phyloP scores from a whole-genome alignment of 192 early-diverging fungal genomes.

The Mortierella hygrophila region DNA sequence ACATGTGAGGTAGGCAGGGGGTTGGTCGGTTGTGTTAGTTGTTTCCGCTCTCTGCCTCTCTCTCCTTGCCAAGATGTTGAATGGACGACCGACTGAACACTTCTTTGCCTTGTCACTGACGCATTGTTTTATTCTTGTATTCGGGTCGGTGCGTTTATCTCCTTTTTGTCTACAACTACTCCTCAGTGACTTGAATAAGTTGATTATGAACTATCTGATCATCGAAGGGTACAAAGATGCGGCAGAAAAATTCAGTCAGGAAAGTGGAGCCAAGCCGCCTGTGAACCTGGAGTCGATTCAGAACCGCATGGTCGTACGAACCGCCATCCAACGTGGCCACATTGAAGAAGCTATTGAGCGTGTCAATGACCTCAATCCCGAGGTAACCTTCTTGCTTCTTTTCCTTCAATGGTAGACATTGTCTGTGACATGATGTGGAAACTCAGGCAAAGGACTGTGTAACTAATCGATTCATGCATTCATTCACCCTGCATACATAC shows the following conservation, averaged over 20 bases:
- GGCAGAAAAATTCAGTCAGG: constrained; percentile 94
- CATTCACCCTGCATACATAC: constrained; percentile 2
- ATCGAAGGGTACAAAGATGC: constrained; percentile 99
- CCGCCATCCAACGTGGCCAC: constrained; percentile 90
- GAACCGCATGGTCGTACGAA: constrained; percentile 95
- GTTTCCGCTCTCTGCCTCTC: background rate
- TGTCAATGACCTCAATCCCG: constrained; percentile 99
- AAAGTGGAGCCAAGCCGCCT: constrained; percentile 82
- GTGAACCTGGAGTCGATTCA: constrained; percentile 93
- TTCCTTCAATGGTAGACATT: background rate
- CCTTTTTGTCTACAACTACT: background rate
- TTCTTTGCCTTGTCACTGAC: background rate
- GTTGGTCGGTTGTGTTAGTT: background rate
- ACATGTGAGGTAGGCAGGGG: background rate
- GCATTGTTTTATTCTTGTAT: background rate
- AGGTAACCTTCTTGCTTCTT: constrained; percentile 65
- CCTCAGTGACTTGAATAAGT: constrained; percentile 91
- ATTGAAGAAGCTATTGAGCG: constrained; percentile 95
- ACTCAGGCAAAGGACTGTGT: constrained; percentile 10
- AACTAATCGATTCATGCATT: constrained; percentile 11
- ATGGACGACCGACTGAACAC: background rate
- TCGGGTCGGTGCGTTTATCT: background rate
- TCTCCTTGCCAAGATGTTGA: background rate
- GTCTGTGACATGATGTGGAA: background rate
- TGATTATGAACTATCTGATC: constrained; percentile 99